Evolutionary conservation across 2,329 filamentous ascomycete species (phyloP).

Genomic region (Cladosporium sphaerospermum): DNA sequence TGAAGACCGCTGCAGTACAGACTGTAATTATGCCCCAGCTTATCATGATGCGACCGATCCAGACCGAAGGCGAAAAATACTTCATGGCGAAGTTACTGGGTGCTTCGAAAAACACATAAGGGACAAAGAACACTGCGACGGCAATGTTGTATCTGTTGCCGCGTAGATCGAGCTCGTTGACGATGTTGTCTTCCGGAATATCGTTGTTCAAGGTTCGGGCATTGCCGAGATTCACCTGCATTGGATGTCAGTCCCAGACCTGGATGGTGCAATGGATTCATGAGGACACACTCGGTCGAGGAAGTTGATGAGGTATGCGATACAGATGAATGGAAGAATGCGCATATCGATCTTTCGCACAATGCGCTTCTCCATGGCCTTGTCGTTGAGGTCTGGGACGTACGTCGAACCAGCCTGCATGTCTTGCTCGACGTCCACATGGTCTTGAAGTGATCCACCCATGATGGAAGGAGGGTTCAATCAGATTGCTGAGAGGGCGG

Average conservation of each 20-base stretch:
- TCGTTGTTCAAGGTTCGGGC: slow-evolving; percentile 27
- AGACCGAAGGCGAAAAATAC: slow-evolving; percentile 19
- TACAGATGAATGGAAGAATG: slow-evolving; percentile 60
- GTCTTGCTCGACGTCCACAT: not conserved
- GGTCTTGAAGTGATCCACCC: not conserved
- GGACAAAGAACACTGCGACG: slow-evolving; percentile 52
- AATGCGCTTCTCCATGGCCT: slow-evolving; percentile 45
- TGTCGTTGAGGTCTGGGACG: slow-evolving; percentile 8
- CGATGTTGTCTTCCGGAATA: slow-evolving; percentile 45
- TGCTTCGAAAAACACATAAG: slow-evolving; percentile 57
- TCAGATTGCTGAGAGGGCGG: not conserved
- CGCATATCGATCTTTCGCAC: slow-evolving; percentile 64
- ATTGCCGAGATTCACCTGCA: slow-evolving; percentile 36
- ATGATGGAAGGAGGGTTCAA: not conserved
- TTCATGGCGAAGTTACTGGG: slow-evolving; percentile 39
- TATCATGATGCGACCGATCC: slow-evolving; percentile 21
- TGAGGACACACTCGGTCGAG: slow-evolving; percentile 10
- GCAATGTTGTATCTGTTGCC: slow-evolving; percentile 54
- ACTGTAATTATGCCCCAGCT: slow-evolving; percentile 20
- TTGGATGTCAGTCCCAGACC: not conserved
- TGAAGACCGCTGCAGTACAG: slow-evolving; percentile 18
- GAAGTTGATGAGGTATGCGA: slow-evolving; percentile 30
- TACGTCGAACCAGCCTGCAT: not conserved
- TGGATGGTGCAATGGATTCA: not conserved
- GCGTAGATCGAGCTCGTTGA: slow-evolving; percentile 47